These are phyloP conservation scores for Phyllosticta citribraziliensis DNA, from an alignment of 2,329 filamentous ascomycete genomes.

Conservation along the genomic window DNA sequence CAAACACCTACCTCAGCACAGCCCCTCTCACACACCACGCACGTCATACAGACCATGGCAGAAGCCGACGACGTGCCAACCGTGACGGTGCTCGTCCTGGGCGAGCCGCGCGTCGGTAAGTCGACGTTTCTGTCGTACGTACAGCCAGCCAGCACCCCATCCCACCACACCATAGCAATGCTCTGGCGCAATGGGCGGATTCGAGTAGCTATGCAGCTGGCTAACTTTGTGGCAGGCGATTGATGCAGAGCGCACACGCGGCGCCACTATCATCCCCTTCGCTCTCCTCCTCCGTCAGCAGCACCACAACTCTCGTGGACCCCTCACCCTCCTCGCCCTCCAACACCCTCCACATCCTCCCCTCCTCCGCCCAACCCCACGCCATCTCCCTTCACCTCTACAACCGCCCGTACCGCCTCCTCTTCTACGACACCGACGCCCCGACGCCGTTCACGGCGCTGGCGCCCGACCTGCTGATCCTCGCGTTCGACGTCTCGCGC, in stretches of 20 bases:
- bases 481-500: slow-evolving; percentile 50
- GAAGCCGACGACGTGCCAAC: slow-evolving; percentile 19
- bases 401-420: slow-evolving; percentile 43
- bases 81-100: slow-evolving; percentile 46
- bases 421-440: slow-evolving; percentile 48
- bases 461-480: slow-evolving; percentile 44
- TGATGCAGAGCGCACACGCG: no score
- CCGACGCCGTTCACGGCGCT: slow-evolving; percentile 49
- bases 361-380: slow-evolving; percentile 49
- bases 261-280: slow-evolving; percentile 24
- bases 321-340: slow-evolving; percentile 21
- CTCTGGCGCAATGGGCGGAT: no score
- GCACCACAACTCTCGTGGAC: no score
- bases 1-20: no score
- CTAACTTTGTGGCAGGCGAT: no score
- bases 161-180: no score
- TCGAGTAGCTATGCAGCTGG: no score
- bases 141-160: not conserved
- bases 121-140: slow-evolving; percentile 54
- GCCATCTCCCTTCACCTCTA: slow-evolving; percentile 49
- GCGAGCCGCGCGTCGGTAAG: slow-evolving; percentile 51
- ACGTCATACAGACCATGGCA: not conserved
- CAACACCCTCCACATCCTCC: slow-evolving; percentile 34
- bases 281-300: slow-evolving; percentile 17
- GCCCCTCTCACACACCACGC: not conserved